A percentile compares a stretch with the other conserved stretches of the same genome.
Evolutionary conservation across 805 yeast genomes (phyloP).

Genomic region (Suhomyces sp.): DNA sequence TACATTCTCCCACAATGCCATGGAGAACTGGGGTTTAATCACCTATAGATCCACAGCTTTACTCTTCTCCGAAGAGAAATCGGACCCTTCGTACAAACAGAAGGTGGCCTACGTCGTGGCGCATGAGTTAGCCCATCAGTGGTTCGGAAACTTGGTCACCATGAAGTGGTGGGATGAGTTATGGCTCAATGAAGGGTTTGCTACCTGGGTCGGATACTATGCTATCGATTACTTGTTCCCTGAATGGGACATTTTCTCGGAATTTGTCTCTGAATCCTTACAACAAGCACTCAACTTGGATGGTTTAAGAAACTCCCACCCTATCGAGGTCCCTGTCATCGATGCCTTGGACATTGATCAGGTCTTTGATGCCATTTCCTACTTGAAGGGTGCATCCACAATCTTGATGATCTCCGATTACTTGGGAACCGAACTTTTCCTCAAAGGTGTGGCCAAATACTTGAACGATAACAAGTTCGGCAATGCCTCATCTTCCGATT

Average conservation of each 20-base stretch:
- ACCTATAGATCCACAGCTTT: slow-evolving; percentile 59
- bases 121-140: slow-evolving; percentile 87
- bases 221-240: slow-evolving; percentile 72
- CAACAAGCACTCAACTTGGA: slow-evolving; percentile 55
- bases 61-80: slow-evolving; percentile 44
- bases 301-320: slow-evolving; percentile 66
- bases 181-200: slow-evolving; percentile 90
- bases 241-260: slow-evolving; percentile 75
- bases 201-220: slow-evolving; percentile 78
- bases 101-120: slow-evolving; percentile 80
- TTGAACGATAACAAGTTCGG: slow-evolving; percentile 60
- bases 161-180: slow-evolving; percentile 95
- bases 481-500: slow-evolving; percentile 72
- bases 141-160: slow-evolving; percentile 88
- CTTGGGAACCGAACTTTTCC: slow-evolving; percentile 66
- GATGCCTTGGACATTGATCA: slow-evolving; percentile 79
- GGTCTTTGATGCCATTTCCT: slow-evolving; percentile 79
- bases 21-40: slow-evolving; percentile 89
- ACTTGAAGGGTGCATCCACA: slow-evolving; percentile 76
- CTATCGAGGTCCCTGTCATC: slow-evolving; percentile 78
- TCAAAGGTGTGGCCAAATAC: slow-evolving; percentile 71
- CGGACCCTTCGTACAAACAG: slow-evolving; percentile 55
- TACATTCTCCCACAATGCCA: slow-evolving; percentile 79
- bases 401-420: slow-evolving; percentile 73
- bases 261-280: slow-evolving; percentile 50